A percentile compares a stretch with the other conserved stretches of the same genome.
These are phyloP conservation scores for Exophiala phaeomuriformis DNA, from an alignment of 2,329 filamentous ascomycete genomes.

Conservation along the genomic window DNA sequence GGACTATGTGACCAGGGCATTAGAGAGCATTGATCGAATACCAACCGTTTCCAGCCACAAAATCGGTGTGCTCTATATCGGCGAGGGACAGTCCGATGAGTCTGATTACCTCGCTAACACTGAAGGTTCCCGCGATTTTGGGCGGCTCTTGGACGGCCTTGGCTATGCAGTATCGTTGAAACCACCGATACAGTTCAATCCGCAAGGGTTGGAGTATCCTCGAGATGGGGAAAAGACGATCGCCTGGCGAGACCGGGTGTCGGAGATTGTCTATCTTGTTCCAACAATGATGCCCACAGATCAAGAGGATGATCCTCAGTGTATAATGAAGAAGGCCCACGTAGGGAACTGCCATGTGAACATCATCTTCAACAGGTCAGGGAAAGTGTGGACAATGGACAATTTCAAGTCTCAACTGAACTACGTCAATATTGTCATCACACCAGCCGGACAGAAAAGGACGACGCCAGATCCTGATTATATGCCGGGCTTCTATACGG, in stretches of 20 bases:
- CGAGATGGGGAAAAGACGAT: slow-evolving; percentile 81
- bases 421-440: slow-evolving; percentile 93
- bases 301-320: slow-evolving; percentile 64
- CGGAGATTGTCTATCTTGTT: slow-evolving; percentile 91
- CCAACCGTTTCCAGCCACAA: slow-evolving; percentile 93
- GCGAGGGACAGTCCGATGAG: slow-evolving; percentile 75
- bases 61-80: slow-evolving; percentile 88
- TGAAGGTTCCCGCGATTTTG: slow-evolving; percentile 78
- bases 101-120: slow-evolving; percentile 79
- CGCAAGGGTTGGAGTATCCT: slow-evolving; percentile 80
- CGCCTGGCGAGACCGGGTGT: slow-evolving; percentile 90
- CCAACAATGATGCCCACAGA: slow-evolving; percentile 96
- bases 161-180: slow-evolving; percentile 75
- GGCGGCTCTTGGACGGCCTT: slow-evolving; percentile 72
- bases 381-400: slow-evolving; percentile 78
- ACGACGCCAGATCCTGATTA: slow-evolving; percentile 32
- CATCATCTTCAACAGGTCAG: slow-evolving; percentile 95
- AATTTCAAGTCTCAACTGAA: slow-evolving; percentile 95
- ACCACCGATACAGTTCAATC: slow-evolving; percentile 73
- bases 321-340: slow-evolving; percentile 81
- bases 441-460: slow-evolving; percentile 55
- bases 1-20: slow-evolving; percentile 63
- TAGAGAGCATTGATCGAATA: slow-evolving; percentile 75
- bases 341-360: slow-evolving; percentile 98
- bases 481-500: slow-evolving; percentile 63